phyloP scores from a whole-genome alignment of 805 yeast genomes.

The Saturnispora mendoncae region DNA sequence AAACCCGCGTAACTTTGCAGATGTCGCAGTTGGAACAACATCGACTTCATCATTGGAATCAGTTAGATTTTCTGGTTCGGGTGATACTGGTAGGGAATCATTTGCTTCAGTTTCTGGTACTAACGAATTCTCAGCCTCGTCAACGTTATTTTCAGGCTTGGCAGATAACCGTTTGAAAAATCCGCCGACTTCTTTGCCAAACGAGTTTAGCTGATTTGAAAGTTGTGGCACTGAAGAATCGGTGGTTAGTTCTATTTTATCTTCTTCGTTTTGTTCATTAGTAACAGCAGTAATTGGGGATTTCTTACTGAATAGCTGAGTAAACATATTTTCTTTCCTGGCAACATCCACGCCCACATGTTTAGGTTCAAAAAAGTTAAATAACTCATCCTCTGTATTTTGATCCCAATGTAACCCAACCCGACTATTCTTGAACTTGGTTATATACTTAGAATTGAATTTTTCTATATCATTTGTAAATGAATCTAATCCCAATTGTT shows the following conservation, averaged over 20 bases:
- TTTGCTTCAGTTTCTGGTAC: neutral
- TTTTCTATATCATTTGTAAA: slow-evolving; percentile 20
- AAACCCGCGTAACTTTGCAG: slow-evolving; percentile 2
- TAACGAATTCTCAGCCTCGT: neutral
- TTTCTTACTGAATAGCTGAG: slow-evolving; percentile 14
- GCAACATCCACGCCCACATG: slow-evolving; percentile 20
- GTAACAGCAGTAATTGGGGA: neutral
- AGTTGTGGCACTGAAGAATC: too few species aligned
- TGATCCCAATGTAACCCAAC: slow-evolving; percentile 47
- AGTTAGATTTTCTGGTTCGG: neutral
- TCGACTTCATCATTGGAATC: neutral
- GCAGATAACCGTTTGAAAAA: slow-evolving; percentile 2
- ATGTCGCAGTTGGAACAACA: neutral
- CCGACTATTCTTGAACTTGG: slow-evolving; percentile 44
- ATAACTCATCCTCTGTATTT: slow-evolving; percentile 60
- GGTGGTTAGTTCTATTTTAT: too few species aligned
- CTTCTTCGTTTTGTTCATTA: too few species aligned
- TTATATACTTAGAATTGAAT: slow-evolving; percentile 33
- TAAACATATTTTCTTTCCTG: slow-evolving; percentile 5
- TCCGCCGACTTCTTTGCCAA: slow-evolving; percentile 9
- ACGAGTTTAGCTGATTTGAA: neutral
- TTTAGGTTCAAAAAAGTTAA: slow-evolving; percentile 33
- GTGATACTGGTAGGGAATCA: neutral
- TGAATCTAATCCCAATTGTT: slow-evolving; percentile 17
- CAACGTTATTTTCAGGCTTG: neutral